phyloP scores from a whole-genome alignment of 208 protist species.

The Lotmaria passim region DNA sequence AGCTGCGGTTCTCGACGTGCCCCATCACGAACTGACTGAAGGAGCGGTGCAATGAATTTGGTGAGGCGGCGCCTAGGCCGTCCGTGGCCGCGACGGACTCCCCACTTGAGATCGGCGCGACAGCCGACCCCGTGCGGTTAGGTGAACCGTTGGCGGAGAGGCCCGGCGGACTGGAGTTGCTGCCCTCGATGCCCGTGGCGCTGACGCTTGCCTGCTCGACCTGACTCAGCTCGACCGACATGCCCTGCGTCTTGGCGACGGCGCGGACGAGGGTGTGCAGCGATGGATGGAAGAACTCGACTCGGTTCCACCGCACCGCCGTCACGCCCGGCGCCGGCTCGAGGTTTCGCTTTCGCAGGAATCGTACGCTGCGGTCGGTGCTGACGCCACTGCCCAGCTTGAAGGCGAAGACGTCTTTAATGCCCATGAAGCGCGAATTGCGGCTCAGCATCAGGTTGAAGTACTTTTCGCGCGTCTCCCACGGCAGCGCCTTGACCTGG shows the following conservation, averaged over 20 bases:
- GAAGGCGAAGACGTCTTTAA: constrained; percentile 64
- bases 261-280: constrained; percentile 47
- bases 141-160: constrained; percentile 8
- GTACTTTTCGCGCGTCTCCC: constrained; percentile 39
- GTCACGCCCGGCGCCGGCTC: constrained; percentile 44
- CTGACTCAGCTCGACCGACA: constrained; percentile 20
- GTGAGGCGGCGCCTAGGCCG: neutral
- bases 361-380: constrained; percentile 42
- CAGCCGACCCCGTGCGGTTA: neutral
- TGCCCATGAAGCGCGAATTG: constrained; percentile 50
- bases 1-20: constrained; percentile 43
- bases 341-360: constrained; percentile 58
- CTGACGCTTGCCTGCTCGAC: constrained; percentile 7
- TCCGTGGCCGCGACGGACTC: neutral
- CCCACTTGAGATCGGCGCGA: neutral
- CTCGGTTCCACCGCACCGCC: constrained; percentile 66
- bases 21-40: constrained; percentile 43
- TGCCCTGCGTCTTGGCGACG: constrained; percentile 47
- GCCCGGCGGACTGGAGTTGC: neutral
- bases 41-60: constrained; percentile 5
- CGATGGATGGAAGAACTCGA: constrained; percentile 64
- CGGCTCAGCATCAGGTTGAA: constrained; percentile 29
- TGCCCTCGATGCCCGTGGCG: neutral
- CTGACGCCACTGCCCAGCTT: constrained; percentile 45
- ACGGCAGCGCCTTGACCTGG: constrained; percentile 30